Conservation (phyloP, 805 yeast genomes). For the Yarrowia deformans region DNA sequence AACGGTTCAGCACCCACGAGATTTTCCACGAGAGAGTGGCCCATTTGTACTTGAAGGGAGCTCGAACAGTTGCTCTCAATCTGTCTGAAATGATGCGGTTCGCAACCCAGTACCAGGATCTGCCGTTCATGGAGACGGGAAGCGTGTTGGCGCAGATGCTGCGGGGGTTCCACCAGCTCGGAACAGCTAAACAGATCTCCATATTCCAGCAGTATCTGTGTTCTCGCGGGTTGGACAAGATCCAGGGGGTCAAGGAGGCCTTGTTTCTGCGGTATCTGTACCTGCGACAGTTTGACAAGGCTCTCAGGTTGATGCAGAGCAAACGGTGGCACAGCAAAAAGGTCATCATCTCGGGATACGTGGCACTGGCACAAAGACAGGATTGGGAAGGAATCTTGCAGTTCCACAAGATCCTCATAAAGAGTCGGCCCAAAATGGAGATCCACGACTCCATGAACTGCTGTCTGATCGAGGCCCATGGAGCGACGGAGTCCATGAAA, state of each 20-base stretch:
- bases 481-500: neutral
- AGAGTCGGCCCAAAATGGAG: neutral
- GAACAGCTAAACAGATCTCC: neutral
- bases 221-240: neutral
- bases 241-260: neutral
- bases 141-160: neutral
- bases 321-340: neutral
- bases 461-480: conserved; percentile 7
- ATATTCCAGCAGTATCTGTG: conserved; percentile 1
- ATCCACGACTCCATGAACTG: neutral
- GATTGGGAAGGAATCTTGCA: neutral
- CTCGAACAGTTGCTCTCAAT: conserved; percentile 19
- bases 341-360: neutral
- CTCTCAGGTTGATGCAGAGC: neutral
- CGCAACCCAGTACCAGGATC: conserved; percentile 10
- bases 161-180: conserved; percentile 12
- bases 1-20: neutral
- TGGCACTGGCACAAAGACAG: neutral
- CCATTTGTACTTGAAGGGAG: neutral
- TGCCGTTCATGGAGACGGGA: neutral
- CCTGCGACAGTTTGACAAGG: conserved; percentile 5
- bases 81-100: conserved; percentile 20
- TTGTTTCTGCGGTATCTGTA: conserved; percentile 12
- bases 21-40: neutral
- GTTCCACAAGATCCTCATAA: neutral